Conservation (phyloP, 306 rosid genomes). For the Dryas octopetala region DNA sequence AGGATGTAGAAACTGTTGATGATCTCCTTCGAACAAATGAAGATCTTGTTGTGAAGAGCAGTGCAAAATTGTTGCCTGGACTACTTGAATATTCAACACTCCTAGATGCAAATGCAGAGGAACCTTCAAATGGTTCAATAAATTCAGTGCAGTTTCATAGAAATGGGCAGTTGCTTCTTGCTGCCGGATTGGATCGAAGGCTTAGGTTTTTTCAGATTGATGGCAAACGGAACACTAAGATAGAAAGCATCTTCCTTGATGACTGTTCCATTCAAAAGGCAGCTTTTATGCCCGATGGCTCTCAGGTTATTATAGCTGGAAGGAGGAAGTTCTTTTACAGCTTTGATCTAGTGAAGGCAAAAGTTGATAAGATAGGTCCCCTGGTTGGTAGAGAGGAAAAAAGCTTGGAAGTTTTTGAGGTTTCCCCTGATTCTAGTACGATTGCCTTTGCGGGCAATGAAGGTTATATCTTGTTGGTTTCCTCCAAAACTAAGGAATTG, state of each 20-base stretch:
- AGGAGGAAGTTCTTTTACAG: slow-evolving; percentile 81
- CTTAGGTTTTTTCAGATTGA: slow-evolving; percentile 83
- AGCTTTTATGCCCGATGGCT: slow-evolving; percentile 81
- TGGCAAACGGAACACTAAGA: slow-evolving; percentile 83
- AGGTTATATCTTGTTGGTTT: slow-evolving; percentile 88
- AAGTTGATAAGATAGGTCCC: slow-evolving; percentile 77
- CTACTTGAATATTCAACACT: slow-evolving; percentile 68
- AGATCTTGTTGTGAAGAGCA: slow-evolving; percentile 66
- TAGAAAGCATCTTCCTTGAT: slow-evolving; percentile 81
- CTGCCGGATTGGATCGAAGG: slow-evolving; percentile 78
- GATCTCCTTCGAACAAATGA: slow-evolving; percentile 77
- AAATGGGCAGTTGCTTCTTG: slow-evolving; percentile 76
- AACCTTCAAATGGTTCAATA: slow-evolving; percentile 62
- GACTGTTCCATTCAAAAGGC: slow-evolving; percentile 80
- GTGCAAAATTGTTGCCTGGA: slow-evolving; percentile 68
- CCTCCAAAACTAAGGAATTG: slow-evolving; percentile 77
- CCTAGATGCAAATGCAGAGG: slow-evolving; percentile 74
- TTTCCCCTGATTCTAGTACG: slow-evolving; percentile 78
- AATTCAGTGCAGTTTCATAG: slow-evolving; percentile 84
- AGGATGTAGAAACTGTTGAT: slow-evolving; percentile 46
- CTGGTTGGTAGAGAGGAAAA: slow-evolving; percentile 92
- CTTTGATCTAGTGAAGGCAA: slow-evolving; percentile 79
- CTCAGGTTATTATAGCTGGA: slow-evolving; percentile 80
- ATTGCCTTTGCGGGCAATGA: slow-evolving; percentile 88
- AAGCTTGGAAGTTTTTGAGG: slow-evolving; percentile 87